Conservation (phyloP, 1,284 basidiomycete species). For the Trametes polyzona region DNA sequence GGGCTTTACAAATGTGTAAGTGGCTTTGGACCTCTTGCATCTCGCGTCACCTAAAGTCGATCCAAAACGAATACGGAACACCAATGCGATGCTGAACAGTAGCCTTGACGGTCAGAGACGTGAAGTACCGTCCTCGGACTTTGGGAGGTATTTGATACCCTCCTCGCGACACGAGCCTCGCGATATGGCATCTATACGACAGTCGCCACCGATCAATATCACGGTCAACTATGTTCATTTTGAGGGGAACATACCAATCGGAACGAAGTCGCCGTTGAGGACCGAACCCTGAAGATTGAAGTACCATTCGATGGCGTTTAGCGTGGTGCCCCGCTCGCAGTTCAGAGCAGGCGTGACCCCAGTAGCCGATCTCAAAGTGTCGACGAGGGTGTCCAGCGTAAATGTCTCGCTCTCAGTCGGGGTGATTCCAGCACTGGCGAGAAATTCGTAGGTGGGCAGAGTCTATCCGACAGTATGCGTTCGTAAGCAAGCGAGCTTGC, state of each 20-base stretch:
- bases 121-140: constrained; percentile 39
- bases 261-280: constrained; percentile 63
- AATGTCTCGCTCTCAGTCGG: constrained; percentile 61
- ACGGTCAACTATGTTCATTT: no score
- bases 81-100: no score
- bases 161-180: constrained; percentile 53
- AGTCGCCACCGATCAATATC: no score
- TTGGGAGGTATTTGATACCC: constrained; percentile 64
- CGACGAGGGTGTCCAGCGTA: constrained; percentile 56
- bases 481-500: no score
- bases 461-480: constrained; percentile 41
- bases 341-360: constrained; percentile 62
- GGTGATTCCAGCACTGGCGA: constrained; percentile 67
- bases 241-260: constrained; percentile 49
- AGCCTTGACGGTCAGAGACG: no score
- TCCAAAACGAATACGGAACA: no score
- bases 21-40: no score
- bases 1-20: no score
- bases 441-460: constrained; percentile 73
- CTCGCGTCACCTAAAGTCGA: no score
- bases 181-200: constrained; percentile 50
- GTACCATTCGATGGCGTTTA: constrained; percentile 65
- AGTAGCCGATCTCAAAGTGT: constrained; percentile 57
- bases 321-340: constrained; percentile 45
- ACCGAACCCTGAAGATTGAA: constrained; percentile 67